These are phyloP conservation scores for Phlegmacium glaucopus DNA, from an alignment of 768 basidiomycete genomes.

Conservation along the genomic window DNA sequence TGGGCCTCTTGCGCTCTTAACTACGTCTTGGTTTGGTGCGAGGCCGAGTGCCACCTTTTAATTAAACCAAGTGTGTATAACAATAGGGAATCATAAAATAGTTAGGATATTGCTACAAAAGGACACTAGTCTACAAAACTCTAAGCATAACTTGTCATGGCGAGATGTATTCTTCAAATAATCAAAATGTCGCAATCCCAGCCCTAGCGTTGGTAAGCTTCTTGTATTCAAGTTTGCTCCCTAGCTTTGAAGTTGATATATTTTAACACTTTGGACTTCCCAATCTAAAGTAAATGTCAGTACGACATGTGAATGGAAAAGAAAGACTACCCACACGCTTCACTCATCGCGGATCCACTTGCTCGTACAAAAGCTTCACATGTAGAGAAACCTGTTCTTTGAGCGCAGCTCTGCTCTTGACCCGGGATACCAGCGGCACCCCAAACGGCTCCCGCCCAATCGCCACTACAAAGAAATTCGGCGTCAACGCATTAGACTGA, in stretches of 20 bases:
- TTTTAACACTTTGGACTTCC: slow-evolving; percentile 75
- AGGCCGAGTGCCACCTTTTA: no score
- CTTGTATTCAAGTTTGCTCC: not conserved
- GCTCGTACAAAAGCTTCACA: slow-evolving; percentile 77
- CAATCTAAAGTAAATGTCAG: slow-evolving; percentile 51
- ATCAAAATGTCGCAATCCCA: no score
- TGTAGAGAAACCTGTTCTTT: slow-evolving; percentile 75
- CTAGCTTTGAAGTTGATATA: slow-evolving; percentile 49
- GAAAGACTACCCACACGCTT: slow-evolving; percentile 66
- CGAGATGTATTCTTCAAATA: no score
- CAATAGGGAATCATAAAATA: no score
- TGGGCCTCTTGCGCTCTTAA: no score
- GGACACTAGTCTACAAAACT: no score
- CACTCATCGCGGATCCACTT: slow-evolving; percentile 62
- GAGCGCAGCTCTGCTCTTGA: slow-evolving; percentile 82
- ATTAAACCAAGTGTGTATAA: no score
- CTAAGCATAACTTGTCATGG: no score
- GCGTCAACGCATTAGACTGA: not conserved
- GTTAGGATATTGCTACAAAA: no score
- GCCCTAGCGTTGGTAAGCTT: no score
- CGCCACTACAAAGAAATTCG: slow-evolving; percentile 49
- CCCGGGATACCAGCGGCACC: slow-evolving; percentile 67
- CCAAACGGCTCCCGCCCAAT: slow-evolving; percentile 91
- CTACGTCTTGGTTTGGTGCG: no score
- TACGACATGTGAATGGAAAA: slow-evolving; percentile 1